Evolutionary conservation across 1,284 basidiomycete species (phyloP).

Genomic region (Sanghuangporus weigelae): DNA sequence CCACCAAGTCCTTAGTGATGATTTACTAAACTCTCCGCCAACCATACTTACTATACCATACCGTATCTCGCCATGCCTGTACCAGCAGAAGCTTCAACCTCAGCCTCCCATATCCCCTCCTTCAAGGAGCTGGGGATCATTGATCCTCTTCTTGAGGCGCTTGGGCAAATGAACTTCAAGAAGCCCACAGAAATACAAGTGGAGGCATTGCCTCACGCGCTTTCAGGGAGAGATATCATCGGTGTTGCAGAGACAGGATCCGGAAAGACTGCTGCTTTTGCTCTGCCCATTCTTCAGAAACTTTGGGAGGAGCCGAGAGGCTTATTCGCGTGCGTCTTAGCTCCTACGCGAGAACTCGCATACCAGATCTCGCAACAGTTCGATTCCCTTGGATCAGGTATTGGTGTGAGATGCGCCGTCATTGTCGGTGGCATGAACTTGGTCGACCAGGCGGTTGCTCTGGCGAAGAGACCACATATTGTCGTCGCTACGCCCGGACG

Average conservation of each 20-base stretch:
- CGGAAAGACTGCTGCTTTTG: slow-evolving; percentile 98
- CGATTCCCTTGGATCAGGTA: slow-evolving; percentile 87
- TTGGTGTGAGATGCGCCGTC: slow-evolving; percentile 88
- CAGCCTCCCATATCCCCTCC: slow-evolving; percentile 36
- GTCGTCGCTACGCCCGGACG: slow-evolving; percentile 98
- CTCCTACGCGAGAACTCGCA: slow-evolving; percentile 96
- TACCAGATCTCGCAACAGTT: slow-evolving; percentile 98
- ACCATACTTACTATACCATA: neutral
- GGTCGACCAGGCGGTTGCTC: slow-evolving; percentile 88
- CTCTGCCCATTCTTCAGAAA: slow-evolving; percentile 92
- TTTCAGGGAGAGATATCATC: slow-evolving; percentile 93
- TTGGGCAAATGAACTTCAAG: slow-evolving; percentile 80
- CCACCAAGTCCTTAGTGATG: neutral
- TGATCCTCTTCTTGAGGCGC: slow-evolving; percentile 83
- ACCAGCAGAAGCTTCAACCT: slow-evolving; percentile 56
- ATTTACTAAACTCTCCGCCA: neutral
- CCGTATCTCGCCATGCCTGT: slow-evolving; percentile 35
- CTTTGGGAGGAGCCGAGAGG: slow-evolving; percentile 96
- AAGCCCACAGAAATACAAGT: slow-evolving; percentile 91
- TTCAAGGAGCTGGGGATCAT: slow-evolving; percentile 85
- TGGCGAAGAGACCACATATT: slow-evolving; percentile 92
- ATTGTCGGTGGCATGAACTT: slow-evolving; percentile 96
- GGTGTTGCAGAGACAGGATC: slow-evolving; percentile 97
- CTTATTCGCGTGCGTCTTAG: slow-evolving; percentile 90
- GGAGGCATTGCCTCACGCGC: slow-evolving; percentile 84